These are phyloP conservation scores for Suillus lakei DNA, from an alignment of 768 basidiomycete species.

Conservation along the genomic window DNA sequence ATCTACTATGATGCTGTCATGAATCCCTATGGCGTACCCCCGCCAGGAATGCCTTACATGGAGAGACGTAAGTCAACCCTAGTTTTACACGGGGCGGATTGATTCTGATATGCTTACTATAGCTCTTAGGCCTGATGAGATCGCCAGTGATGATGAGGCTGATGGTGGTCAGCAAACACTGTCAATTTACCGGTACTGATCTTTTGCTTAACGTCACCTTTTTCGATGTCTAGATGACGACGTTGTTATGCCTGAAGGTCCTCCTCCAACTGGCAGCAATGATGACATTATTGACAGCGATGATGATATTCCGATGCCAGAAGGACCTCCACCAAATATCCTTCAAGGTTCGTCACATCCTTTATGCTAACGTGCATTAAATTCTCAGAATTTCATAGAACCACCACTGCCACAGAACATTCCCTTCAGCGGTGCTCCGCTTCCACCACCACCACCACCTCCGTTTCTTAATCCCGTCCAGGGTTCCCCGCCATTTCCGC, in stretches of 20 bases:
- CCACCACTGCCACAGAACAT: slow-evolving; percentile 7
- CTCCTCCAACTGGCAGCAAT: slow-evolving; percentile 51
- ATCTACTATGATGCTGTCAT: slow-evolving; percentile 92
- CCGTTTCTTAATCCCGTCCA: slow-evolving; percentile 11
- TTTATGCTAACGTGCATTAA: slow-evolving; percentile 2
- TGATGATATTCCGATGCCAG: slow-evolving; percentile 90
- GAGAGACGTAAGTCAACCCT: slow-evolving; percentile 69
- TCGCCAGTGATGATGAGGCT: slow-evolving; percentile 65
- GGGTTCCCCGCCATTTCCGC: slow-evolving; percentile 23
- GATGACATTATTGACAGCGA: slow-evolving; percentile 59
- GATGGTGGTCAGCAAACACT: slow-evolving; percentile 40
- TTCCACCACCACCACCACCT: slow-evolving; percentile 32
- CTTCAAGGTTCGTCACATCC: slow-evolving; percentile 21
- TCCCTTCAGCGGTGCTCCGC: slow-evolving; percentile 7
- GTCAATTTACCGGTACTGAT: slow-evolving; percentile 4
- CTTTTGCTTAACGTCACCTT: slow-evolving; percentile 5
- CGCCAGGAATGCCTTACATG: slow-evolving; percentile 96
- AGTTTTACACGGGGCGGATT: slow-evolving; percentile 2
- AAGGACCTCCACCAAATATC: slow-evolving; percentile 66
- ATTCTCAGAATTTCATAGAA: slow-evolving; percentile 12
- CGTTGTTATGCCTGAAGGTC: slow-evolving; percentile 65
- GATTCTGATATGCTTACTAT: slow-evolving; percentile 11
- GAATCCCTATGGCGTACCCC: slow-evolving; percentile 93
- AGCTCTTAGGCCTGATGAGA: slow-evolving; percentile 69
- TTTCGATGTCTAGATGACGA: slow-evolving; percentile 53